These are phyloP conservation scores for Geotrichum candidum DNA, from an alignment of 1,139 yeast species.

Conservation along the genomic window DNA sequence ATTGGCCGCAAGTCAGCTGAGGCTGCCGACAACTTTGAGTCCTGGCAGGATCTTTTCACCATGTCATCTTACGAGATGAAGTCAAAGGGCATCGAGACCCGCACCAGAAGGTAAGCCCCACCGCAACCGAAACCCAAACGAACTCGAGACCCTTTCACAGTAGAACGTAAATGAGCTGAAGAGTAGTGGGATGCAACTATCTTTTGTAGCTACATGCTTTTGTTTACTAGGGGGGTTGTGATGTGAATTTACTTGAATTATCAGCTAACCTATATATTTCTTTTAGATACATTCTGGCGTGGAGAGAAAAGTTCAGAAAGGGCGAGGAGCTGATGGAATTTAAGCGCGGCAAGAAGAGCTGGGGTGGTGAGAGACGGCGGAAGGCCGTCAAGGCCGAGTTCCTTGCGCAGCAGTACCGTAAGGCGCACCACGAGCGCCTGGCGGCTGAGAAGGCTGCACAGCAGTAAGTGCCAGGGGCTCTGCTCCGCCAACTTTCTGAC, in stretches of 20 bases:
- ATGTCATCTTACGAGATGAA: slow-evolving; percentile 57
- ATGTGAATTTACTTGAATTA: background rate
- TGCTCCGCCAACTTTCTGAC: background rate
- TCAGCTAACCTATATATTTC: background rate
- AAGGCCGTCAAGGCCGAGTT: slow-evolving; percentile 64
- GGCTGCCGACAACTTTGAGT: slow-evolving; percentile 63
- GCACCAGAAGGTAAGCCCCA: slow-evolving; percentile 55
- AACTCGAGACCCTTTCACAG: too few relatives aligned
- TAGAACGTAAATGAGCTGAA: background rate
- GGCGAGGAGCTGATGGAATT: slow-evolving; percentile 56
- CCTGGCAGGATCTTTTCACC: slow-evolving; percentile 62
- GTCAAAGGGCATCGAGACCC: slow-evolving; percentile 71
- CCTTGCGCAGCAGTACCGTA: slow-evolving; percentile 39
- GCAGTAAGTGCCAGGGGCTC: background rate
- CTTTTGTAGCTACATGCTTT: background rate
- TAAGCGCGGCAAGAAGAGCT: slow-evolving; percentile 60
- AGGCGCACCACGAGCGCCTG: slow-evolving; percentile 9
- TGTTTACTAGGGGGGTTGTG: background rate
- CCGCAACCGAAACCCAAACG: background rate
- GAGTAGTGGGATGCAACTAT: background rate
- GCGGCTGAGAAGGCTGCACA: slow-evolving; percentile 7
- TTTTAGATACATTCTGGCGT: slow-evolving; percentile 37
- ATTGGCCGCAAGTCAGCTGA: slow-evolving; percentile 76
- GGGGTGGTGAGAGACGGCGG: slow-evolving; percentile 87
- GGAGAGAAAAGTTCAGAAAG: slow-evolving; percentile 47